A percentile compares a stretch with the other conserved stretches of the same genome.
Conservation (phyloP, 2,329 filamentous ascomycete species). For the Arthrobotrys entomopaga region DNA sequence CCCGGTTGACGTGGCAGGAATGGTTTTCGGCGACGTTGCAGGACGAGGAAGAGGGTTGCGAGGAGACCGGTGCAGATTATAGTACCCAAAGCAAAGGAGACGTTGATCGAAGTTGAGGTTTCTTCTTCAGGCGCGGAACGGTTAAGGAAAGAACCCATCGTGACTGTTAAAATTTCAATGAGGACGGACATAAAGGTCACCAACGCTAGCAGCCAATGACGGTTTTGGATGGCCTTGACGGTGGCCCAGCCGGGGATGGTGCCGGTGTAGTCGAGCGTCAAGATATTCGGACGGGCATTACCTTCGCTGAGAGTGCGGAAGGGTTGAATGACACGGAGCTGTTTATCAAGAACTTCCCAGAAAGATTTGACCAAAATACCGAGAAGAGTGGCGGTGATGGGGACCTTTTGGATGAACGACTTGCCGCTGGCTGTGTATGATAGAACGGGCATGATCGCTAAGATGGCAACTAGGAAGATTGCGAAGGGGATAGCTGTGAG, state of each 20-base stretch:
- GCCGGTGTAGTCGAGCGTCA: slow-evolving; percentile 78
- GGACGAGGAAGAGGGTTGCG: slow-evolving; percentile 70
- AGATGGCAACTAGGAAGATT: slow-evolving; percentile 68
- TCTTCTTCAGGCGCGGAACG: slow-evolving; percentile 67
- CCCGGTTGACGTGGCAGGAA: slow-evolving; percentile 82
- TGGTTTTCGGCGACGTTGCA: slow-evolving; percentile 71
- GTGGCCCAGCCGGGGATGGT: slow-evolving; percentile 75
- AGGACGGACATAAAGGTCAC: slow-evolving; percentile 77
- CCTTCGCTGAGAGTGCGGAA: slow-evolving; percentile 76
- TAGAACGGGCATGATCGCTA: slow-evolving; percentile 70
- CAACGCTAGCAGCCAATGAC: slow-evolving; percentile 73
- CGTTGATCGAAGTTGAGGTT: slow-evolving; percentile 72
- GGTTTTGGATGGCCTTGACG: slow-evolving; percentile 71
- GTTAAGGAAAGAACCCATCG: slow-evolving; percentile 73
- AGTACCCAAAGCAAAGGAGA: slow-evolving; percentile 71
- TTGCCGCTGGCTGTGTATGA: slow-evolving; percentile 69
- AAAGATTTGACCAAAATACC: slow-evolving; percentile 74
- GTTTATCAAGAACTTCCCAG: slow-evolving; percentile 75
- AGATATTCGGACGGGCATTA: slow-evolving; percentile 72
- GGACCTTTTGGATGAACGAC: slow-evolving; percentile 70
- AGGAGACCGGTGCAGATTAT: slow-evolving; percentile 75
- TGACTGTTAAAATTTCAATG: slow-evolving; percentile 77
- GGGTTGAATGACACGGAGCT: slow-evolving; percentile 78
- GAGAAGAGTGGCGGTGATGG: slow-evolving; percentile 73
- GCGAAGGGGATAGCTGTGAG: slow-evolving; percentile 71